Percentiles rank a stretch among this genome's conserved stretches.
These are phyloP conservation scores for Serendipita indica DNA, from an alignment of 768 basidiomycete genomes.

Conservation along the genomic window DNA sequence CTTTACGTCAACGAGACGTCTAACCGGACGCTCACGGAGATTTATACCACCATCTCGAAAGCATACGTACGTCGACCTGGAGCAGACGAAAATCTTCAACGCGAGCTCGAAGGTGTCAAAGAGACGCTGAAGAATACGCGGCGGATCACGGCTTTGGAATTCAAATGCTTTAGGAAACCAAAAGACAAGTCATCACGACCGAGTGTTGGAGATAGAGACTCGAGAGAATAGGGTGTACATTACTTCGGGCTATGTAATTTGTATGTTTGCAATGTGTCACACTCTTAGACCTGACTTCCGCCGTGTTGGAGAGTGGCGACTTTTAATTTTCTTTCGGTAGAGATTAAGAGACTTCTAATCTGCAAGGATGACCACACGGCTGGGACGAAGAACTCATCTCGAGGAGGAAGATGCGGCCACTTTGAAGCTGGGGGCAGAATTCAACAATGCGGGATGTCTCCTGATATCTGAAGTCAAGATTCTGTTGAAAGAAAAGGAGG, in stretches of 20 bases:
- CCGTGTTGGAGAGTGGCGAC: neutral
- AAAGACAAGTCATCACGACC: neutral
- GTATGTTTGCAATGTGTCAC: no score
- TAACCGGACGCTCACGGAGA: conserved; percentile 70
- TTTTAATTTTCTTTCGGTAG: neutral
- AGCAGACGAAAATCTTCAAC: conserved; percentile 68
- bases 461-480: conserved; percentile 89
- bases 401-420: conserved; percentile 82
- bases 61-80: conserved; percentile 76
- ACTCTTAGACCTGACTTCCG: neutral
- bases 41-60: conserved; percentile 90
- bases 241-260: neutral
- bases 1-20: conserved; percentile 74
- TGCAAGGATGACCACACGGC: conserved; percentile 36
- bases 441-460: conserved; percentile 82
- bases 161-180: conserved; percentile 65
- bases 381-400: conserved; percentile 39
- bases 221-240: no score
- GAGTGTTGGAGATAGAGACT: neutral
- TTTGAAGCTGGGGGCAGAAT: conserved; percentile 74
- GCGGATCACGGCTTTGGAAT: conserved; percentile 84
- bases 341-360: neutral
- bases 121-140: conserved; percentile 55
- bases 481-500: conserved; percentile 67
- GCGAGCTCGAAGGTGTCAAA: conserved; percentile 78